Evolutionary conservation across 257 asterid species (phyloP).

Genomic region (Nicotiana otophora): DNA sequence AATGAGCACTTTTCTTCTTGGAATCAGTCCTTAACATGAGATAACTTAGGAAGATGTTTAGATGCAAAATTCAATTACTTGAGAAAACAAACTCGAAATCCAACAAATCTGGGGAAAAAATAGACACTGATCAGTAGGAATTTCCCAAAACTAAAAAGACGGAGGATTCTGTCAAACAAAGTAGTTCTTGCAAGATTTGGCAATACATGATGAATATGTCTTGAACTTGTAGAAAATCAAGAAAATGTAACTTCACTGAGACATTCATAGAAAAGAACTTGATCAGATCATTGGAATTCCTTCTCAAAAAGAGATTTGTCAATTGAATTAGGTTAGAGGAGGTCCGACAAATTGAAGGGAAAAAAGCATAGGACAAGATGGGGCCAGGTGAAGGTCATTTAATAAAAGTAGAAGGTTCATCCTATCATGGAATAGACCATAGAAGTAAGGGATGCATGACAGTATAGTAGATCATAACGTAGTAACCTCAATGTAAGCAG

Average conservation of each 20-base stretch:
- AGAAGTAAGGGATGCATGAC: not conserved
- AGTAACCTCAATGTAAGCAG: constrained; percentile 85
- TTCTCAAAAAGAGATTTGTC: not conserved
- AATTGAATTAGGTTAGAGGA: constrained; percentile 4
- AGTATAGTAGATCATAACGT: not conserved
- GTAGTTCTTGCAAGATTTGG: not conserved
- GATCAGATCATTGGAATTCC: not conserved
- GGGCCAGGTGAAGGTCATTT: not conserved
- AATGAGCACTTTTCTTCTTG: not conserved
- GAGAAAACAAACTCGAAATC: not conserved
- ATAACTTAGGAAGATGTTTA: not conserved
- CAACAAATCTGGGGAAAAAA: not conserved
- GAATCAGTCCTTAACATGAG: not conserved
- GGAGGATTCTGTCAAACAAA: not conserved
- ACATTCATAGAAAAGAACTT: not conserved
- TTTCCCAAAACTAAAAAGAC: not conserved
- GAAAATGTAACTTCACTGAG: not conserved
- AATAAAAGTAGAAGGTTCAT: not conserved
- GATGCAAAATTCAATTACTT: not conserved
- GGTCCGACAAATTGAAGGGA: not conserved
- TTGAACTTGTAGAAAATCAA: not conserved
- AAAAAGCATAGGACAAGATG: not conserved
- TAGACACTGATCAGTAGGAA: not conserved
- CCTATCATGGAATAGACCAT: not conserved
- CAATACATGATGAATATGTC: not conserved